Percentiles rank a stretch among this genome's conserved stretches.
phyloP scores from a whole-genome alignment of 176 grass and related monocot genomes.

The Canna indica region DNA sequence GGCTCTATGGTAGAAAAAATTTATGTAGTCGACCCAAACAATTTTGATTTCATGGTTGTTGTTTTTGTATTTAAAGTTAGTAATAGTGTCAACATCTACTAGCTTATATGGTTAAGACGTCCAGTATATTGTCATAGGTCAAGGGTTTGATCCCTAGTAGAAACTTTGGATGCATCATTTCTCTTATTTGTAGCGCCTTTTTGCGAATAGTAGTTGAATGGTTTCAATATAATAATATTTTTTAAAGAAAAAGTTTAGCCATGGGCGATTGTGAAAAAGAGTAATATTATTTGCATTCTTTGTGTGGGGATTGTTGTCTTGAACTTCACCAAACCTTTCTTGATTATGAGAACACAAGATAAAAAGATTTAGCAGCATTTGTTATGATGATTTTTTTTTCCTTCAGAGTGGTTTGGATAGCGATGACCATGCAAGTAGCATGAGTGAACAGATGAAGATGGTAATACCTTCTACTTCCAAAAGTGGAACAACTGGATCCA shows the following conservation, averaged over 20 bases:
- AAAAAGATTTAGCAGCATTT: not conserved
- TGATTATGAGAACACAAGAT: not conserved
- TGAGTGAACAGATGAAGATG: constrained; percentile 9
- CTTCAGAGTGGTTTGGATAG: not conserved
- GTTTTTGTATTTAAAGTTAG: too few species aligned
- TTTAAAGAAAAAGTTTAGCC: not conserved
- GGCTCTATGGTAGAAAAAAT: not conserved
- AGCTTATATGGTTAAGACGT: too few species aligned
- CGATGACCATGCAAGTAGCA: constrained; percentile 5
- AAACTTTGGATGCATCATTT: too few species aligned
- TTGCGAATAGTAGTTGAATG: too few species aligned
- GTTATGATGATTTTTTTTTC: not conserved
- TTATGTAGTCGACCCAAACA: not conserved
- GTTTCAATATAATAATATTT: too few species aligned
- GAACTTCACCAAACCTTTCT: not conserved
- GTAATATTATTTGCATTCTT: not conserved
- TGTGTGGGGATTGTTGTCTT: not conserved
- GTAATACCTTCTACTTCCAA: constrained; percentile 18
- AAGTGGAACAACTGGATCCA: constrained; percentile 37
- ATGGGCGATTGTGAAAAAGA: not conserved
- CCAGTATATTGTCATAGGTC: too few species aligned
- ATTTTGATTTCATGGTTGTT: not conserved
- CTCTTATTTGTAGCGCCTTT: too few species aligned
- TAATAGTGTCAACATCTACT: too few species aligned
- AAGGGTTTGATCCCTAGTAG: too few species aligned